A percentile compares a stretch with the other conserved stretches of the same genome.
Conservation (phyloP, 2,329 filamentous ascomycete species). For the Aphanocladium album region DNA sequence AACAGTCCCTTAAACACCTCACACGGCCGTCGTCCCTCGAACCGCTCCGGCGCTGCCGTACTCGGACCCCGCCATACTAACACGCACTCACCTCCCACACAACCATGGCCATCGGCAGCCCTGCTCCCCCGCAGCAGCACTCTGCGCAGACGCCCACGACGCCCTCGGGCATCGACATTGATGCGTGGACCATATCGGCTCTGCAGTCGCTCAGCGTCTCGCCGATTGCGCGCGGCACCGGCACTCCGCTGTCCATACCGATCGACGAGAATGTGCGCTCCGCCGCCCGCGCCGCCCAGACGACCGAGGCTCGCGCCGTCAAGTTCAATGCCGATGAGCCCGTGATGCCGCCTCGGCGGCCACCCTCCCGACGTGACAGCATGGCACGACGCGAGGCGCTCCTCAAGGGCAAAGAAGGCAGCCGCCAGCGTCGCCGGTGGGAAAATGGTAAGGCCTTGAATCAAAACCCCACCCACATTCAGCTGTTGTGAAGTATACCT, state of each 20-base stretch:
- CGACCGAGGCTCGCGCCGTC: conserved; percentile 16
- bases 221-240: conserved; percentile 52
- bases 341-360: conserved; percentile 33
- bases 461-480: no score
- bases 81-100: not conserved
- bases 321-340: conserved; percentile 21
- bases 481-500: no score
- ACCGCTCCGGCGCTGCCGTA: not conserved
- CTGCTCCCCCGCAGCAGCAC: conserved; percentile 46
- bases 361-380: conserved; percentile 49
- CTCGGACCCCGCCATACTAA: not conserved
- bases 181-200: conserved; percentile 60
- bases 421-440: conserved; percentile 79
- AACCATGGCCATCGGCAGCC: conserved; percentile 48
- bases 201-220: conserved; percentile 52
- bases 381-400: conserved; percentile 63
- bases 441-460: conserved; percentile 80
- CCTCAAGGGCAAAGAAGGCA: conserved; percentile 87
- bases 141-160: conserved; percentile 17
- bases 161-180: conserved; percentile 48
- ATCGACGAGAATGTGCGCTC: conserved; percentile 53
- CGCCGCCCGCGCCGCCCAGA: conserved; percentile 11
- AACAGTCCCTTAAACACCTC: not conserved
- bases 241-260: conserved; percentile 66
- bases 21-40: not conserved